Evolutionary conservation across 441 rosid genomes (phyloP).

Genomic region (Biscutella laevigata): DNA sequence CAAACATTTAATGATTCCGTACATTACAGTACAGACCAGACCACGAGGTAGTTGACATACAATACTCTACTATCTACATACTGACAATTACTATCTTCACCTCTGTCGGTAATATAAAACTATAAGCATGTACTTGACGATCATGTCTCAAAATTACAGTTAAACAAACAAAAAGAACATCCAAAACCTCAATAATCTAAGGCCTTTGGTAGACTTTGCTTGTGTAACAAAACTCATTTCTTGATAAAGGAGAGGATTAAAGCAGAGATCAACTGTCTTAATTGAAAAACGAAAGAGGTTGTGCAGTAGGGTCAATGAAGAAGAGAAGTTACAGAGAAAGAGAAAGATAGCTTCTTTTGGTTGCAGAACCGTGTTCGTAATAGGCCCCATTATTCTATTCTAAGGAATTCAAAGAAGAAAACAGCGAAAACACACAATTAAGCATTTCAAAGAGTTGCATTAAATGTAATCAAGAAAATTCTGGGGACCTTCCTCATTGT

Average conservation of each 20-base stretch:
- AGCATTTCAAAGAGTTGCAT: slow-evolving; percentile 6
- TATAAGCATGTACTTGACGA: neutral
- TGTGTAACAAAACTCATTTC: too few species aligned
- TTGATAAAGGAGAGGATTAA: too few species aligned
- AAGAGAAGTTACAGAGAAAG: slow-evolving; percentile 20
- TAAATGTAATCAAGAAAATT: slow-evolving; percentile 12
- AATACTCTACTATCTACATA: neutral
- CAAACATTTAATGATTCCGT: slow-evolving; percentile 15
- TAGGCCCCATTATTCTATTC: slow-evolving; percentile 17
- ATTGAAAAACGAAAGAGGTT: neutral
- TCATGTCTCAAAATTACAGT: neutral
- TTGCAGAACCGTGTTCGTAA: slow-evolving; percentile 11
- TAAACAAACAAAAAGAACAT: too few species aligned
- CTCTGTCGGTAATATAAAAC: neutral
- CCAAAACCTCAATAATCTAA: neutral
- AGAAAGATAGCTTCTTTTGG: slow-evolving; percentile 9
- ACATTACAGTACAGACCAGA: slow-evolving; percentile 6
- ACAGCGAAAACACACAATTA: slow-evolving; percentile 1
- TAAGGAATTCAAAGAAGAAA: neutral
- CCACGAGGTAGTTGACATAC: slow-evolving; percentile 13
- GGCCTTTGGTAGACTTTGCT: neutral
- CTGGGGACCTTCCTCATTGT: slow-evolving; percentile 11
- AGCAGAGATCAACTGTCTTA: neutral
- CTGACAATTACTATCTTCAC: slow-evolving; percentile 8
- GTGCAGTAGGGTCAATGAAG: too few species aligned